Evolutionary conservation across 2,329 filamentous ascomycete species (phyloP), one percentile per base, ranked within the genome.

Genomic region (Podosphaera aphanis): DNA sequence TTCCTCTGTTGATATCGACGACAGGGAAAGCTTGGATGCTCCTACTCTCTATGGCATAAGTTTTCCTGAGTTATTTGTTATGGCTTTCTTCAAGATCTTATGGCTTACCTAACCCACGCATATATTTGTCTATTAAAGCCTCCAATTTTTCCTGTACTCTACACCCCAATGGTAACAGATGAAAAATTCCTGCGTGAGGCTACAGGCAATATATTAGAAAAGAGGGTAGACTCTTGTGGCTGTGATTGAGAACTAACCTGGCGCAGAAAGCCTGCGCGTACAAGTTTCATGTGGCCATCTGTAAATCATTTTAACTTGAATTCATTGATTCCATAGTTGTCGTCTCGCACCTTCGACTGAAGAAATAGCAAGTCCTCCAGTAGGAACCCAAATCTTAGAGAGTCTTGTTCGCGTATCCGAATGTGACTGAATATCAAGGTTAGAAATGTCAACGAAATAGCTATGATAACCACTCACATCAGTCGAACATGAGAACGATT

Each of bases 61-160:
- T n/a, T 7, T 33, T 13, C n/a, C 2, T 29, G 7, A n/a, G 25
- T n/a, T 31, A 8, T 33, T n/a, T 40, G 19, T 36, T 3, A 20
- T 8, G 23, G n/a, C 11, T 45, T 45, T 40, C 16, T 45, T 40
- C 16, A 5, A 37, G 43, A 37, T 11, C 20, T 20, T 18, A 49
- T 38, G n/a, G 46, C 57, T 49, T 61, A 80, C 80, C 79, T 53
- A 90, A 63, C 29, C 69, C 71, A 45, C 67, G 66, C 90, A 98
- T 98, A 59, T 94, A 77, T 57, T 80, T 83, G 58, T 94, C 86
- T 53, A 98, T 79, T 10, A 95, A 64, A 10, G 64, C 64, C 57
- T 94, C 85, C 25, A 95, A 66, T 61, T 95, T 98, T 44, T 84
- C 73, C 56, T 93, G 85, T 0, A 95, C 83, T 23, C 84, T 73